Percentiles rank a stretch among this genome's conserved stretches.
phyloP scores from a whole-genome alignment of 306 rosid genomes.

The Medicago truncatula region DNA sequence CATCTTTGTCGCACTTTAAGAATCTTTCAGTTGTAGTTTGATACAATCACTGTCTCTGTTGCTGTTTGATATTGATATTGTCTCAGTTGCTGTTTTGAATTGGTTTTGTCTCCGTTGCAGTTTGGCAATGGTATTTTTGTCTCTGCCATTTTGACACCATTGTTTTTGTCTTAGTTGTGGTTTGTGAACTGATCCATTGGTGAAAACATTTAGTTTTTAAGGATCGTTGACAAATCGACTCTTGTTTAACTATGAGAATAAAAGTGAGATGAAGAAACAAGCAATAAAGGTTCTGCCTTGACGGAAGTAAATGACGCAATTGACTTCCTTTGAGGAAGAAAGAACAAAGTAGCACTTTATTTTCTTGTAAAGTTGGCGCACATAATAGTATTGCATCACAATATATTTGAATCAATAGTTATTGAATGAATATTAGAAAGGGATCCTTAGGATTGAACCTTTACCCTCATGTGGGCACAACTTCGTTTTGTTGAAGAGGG shows the following conservation, averaged over 20 bases:
- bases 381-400: neutral
- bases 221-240: neutral
- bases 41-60: neutral
- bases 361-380: neutral
- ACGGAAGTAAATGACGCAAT: neutral
- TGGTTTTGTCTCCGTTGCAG: neutral
- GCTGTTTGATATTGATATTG: neutral
- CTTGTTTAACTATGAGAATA: no score
- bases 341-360: neutral
- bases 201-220: neutral
- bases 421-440: neutral
- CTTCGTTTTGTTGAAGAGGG: neutral
- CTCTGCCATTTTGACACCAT: neutral
- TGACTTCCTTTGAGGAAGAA: neutral
- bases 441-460: neutral
- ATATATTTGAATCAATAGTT: neutral
- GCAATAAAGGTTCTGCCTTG: neutral
- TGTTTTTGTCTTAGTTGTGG: neutral
- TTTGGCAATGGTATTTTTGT: neutral
- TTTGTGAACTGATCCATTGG: neutral
- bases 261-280: no score
- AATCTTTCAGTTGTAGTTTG: neutral
- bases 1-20: neutral
- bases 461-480: neutral
- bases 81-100: neutral